These are phyloP conservation scores for Limonium bicolor DNA, from an alignment of 148 eudicot genomes.

Conservation along the genomic window DNA sequence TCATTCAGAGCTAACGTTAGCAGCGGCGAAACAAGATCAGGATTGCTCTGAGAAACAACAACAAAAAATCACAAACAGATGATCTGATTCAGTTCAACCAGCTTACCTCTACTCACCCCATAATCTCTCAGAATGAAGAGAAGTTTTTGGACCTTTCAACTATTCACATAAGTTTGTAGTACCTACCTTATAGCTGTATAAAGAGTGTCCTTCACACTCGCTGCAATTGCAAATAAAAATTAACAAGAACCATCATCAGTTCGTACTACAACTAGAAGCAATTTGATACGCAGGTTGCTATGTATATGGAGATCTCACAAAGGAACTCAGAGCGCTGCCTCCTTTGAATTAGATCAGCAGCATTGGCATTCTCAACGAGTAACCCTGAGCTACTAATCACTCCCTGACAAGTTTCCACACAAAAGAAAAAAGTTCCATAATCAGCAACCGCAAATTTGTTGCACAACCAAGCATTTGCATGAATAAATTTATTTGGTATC, in stretches of 20 bases:
- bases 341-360: slow-evolving; percentile 86
- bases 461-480: no score
- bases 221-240: slow-evolving; percentile 23
- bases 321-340: slow-evolving; percentile 85
- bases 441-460: not conserved
- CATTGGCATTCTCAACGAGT: slow-evolving; percentile 50
- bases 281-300: not conserved
- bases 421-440: slow-evolving; percentile 17
- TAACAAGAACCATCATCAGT: not conserved
- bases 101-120: no score
- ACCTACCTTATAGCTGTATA: slow-evolving; percentile 57
- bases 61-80: not conserved
- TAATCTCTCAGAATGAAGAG: no score
- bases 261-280: slow-evolving; percentile 8
- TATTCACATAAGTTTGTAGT: no score
- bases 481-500: no score
- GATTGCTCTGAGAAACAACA: slow-evolving; percentile 34
- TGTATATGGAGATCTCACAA: slow-evolving; percentile 27
- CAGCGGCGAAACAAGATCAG: slow-evolving; percentile 53
- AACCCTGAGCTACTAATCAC: slow-evolving; percentile 41
- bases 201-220: slow-evolving; percentile 53
- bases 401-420: slow-evolving; percentile 50
- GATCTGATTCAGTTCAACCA: no score
- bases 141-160: no score
- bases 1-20: slow-evolving; percentile 81